Percentiles rank a stretch among this genome's conserved stretches.
Evolutionary conservation across 371 early-diverging fungal species (phyloP).

Genomic region (Mortierella sp.): DNA sequence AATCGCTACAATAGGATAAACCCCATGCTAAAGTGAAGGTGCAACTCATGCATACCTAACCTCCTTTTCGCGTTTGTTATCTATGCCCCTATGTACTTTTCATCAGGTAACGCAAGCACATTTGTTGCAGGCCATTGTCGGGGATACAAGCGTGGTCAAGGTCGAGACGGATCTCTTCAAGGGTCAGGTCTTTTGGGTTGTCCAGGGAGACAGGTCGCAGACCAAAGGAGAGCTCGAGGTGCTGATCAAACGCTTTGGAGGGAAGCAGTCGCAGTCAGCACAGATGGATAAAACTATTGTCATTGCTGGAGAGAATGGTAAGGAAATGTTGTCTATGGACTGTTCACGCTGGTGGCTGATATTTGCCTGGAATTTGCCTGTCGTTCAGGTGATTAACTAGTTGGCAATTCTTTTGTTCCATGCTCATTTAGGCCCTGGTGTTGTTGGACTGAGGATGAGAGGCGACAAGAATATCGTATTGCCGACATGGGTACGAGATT

Average conservation of each 20-base stretch:
- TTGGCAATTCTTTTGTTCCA: background rate
- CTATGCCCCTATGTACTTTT: background rate
- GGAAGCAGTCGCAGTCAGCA: constrained; percentile 65
- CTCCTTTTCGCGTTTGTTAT: background rate
- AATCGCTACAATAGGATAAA: background rate
- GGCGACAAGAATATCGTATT: constrained; percentile 67
- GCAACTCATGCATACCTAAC: background rate
- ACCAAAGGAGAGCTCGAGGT: constrained; percentile 70
- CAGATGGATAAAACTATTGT: constrained; percentile 61
- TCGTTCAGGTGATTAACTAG: background rate
- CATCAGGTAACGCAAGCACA: constrained; percentile 46
- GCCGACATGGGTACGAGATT: constrained; percentile 74
- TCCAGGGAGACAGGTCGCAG: constrained; percentile 59
- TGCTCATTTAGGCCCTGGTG: constrained; percentile 59
- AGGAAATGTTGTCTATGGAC: background rate
- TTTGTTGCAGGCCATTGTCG: constrained; percentile 60
- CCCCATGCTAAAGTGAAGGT: background rate
- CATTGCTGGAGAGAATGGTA: constrained; percentile 69
- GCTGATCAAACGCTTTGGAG: constrained; percentile 74
- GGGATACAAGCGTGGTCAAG: constrained; percentile 61
- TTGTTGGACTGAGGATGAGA: constrained; percentile 63
- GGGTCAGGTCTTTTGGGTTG: constrained; percentile 70
- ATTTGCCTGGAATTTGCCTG: too few species aligned
- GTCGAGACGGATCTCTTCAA: constrained; percentile 66
- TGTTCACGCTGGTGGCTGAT: too few species aligned